phyloP scores from a whole-genome alignment of 2,329 filamentous ascomycete genomes.

The Stagonosporopsis tanaceti region DNA sequence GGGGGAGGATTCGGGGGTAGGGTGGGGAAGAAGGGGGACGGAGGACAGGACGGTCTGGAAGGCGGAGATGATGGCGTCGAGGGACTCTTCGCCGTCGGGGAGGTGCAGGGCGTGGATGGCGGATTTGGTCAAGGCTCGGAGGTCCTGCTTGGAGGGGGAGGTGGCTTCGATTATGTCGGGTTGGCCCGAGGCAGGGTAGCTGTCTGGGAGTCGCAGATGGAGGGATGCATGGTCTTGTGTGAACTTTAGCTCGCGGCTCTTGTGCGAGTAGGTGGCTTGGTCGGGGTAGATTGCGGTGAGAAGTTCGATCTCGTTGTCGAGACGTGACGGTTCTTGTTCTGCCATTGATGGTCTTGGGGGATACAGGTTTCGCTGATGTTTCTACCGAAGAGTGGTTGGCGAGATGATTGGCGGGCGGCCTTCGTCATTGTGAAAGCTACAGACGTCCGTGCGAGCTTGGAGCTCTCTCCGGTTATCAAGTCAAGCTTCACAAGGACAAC shows the following conservation, averaged over 20 bases:
- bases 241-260: conserved; percentile 52
- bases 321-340: conserved; percentile 26
- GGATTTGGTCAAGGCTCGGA: conserved; percentile 44
- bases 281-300: conserved; percentile 56
- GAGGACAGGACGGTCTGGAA: conserved; percentile 46
- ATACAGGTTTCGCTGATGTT: conserved; percentile 5
- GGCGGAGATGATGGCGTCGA: conserved; percentile 52
- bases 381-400: background rate
- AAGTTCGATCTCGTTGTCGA: conserved; percentile 51
- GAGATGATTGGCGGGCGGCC: conserved; percentile 4
- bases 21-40: background rate
- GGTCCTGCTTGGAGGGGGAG: conserved; percentile 45
- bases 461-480: background rate
- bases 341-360: background rate
- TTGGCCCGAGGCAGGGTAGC: conserved; percentile 47
- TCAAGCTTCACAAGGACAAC: background rate
- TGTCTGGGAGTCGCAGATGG: conserved; percentile 50
- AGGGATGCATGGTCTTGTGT: conserved; percentile 36
- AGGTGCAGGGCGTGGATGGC: conserved; percentile 35
- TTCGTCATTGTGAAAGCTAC: conserved; percentile 16
- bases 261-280: conserved; percentile 45
- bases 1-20: background rate
- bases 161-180: conserved; percentile 52
- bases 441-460: conserved; percentile 11
- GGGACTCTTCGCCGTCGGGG: conserved; percentile 52